Evolutionary conservation across 768 basidiomycete genomes (phyloP).

Genomic region (Tylopilus rubrobrunneus): DNA sequence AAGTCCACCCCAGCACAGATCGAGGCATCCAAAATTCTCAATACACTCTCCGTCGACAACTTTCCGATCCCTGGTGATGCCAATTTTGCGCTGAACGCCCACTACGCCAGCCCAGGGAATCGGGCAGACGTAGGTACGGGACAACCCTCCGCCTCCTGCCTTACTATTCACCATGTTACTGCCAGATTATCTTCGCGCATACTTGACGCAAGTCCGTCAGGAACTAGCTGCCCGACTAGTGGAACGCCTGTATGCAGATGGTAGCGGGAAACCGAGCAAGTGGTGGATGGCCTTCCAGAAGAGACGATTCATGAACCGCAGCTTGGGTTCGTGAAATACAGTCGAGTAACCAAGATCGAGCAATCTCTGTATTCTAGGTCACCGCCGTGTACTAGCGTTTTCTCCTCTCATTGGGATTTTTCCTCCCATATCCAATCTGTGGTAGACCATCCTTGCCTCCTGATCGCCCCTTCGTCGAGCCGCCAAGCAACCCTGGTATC

Average conservation of each 20-base stretch:
- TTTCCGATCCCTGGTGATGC: conserved; percentile 96
- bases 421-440: conserved; percentile 79
- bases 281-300: conserved; percentile 99
- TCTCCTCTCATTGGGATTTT: conserved; percentile 83
- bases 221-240: conserved; percentile 85
- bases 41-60: conserved; percentile 89
- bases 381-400: conserved; percentile 35
- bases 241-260: conserved; percentile 88
- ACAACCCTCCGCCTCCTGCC: background rate
- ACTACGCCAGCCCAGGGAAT: conserved; percentile 78
- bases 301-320: conserved; percentile 93
- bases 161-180: conserved; percentile 9
- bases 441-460: conserved; percentile 69
- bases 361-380: conserved; percentile 14
- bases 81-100: conserved; percentile 86
- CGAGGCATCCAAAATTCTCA: conserved; percentile 83
- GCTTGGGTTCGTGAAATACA: conserved; percentile 56
- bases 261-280: conserved; percentile 92
- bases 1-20: conserved; percentile 69
- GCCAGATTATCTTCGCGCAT: conserved; percentile 87
- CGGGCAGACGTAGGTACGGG: conserved; percentile 76
- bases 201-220: conserved; percentile 89
- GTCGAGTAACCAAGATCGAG: background rate
- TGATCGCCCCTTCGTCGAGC: conserved; percentile 64
- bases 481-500: conserved; percentile 76